Percentiles rank a stretch among this genome's conserved stretches.
Conservation (phyloP, 2,329 filamentous ascomycete genomes). For the Exophiala aquamarina region DNA sequence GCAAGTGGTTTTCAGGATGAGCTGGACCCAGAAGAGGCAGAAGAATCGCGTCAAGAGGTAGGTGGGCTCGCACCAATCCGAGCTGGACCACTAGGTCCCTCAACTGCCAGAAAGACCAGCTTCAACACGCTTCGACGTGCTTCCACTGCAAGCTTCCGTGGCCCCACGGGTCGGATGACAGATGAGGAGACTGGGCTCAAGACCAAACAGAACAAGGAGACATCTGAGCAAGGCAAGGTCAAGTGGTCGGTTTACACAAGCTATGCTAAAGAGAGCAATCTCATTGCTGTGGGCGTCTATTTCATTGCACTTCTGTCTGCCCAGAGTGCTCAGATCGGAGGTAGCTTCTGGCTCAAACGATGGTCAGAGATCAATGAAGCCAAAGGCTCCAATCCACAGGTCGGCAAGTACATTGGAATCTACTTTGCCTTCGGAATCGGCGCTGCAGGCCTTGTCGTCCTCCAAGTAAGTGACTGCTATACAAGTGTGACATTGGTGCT, state of each 20-base stretch:
- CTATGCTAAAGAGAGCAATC: conserved; percentile 92
- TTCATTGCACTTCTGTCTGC: conserved; percentile 72
- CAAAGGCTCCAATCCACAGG: conserved; percentile 66
- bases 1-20: conserved; percentile 50
- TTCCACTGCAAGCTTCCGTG: conserved; percentile 85
- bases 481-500: conserved; percentile 7
- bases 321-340: conserved; percentile 79
- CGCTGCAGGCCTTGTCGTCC: conserved; percentile 76
- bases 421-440: conserved; percentile 96
- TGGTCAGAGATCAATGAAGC: conserved; percentile 82
- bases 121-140: conserved; percentile 81
- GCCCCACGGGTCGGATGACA: conserved; percentile 76
- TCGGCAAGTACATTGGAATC: conserved; percentile 89
- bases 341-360: conserved; percentile 87
- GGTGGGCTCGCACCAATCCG: conserved; percentile 77
- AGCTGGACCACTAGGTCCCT: conserved; percentile 42
- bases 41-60: conserved; percentile 67
- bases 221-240: conserved; percentile 91
- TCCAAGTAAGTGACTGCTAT: conserved; percentile 56
- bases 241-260: conserved; percentile 95
- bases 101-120: conserved; percentile 63
- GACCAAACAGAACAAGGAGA: conserved; percentile 84
- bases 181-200: conserved; percentile 77
- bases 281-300: conserved; percentile 80
- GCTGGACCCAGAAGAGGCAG: conserved; percentile 54